Evolutionary conservation across 768 basidiomycete genomes (phyloP), one percentile per base, ranked within the genome.

Genomic region (Lentinula aciculospora): DNA sequence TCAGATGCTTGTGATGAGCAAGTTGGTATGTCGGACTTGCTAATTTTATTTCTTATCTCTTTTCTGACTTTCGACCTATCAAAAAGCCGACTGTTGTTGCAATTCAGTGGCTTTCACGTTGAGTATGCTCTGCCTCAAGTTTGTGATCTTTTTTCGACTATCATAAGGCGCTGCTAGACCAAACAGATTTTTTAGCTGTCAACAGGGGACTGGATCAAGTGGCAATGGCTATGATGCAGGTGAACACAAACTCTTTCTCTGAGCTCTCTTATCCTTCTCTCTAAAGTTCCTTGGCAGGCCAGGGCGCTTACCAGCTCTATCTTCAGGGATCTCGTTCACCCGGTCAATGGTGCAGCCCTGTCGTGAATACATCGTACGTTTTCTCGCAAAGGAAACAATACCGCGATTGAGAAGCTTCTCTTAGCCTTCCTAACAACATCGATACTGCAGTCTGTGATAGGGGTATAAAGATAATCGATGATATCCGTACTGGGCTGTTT

Each of bases 41-140:
- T 12, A 31, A 10, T 4, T 23, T 19, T 3, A n/a, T 32, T 13
- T 32, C n/a, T 45, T 23, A 17, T n/a, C 39, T 39, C 4, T 23
- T n/a, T n/a, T n/a, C 27, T 29, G 4, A 32, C 23, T 3, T 12
- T 45, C 25, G 2, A 2, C 3, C n/a, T 3, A 44, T 25, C 42
- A 12, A 32, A 12, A 40, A 68, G 67, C 57, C 44, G 57, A 62
- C 23, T 67, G 67, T 36, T 68, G 68, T 40, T 68, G 68, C 31
- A 68, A 68, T 42, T 67, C 67, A 4, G 59, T 68, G 23, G 63
- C 68, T 5, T 68, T 60, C 53, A 62, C 62, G 27, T 42, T 68
- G 34, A 66, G 65, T 46, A 68, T 67, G 68, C 58, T 68, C 5
- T 68, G 68, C 46, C 58, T 68, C 56, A 68, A 66, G 67, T 68